phyloP scores from a whole-genome alignment of 345 rosid species.

The Eucalyptus tenuipes region DNA sequence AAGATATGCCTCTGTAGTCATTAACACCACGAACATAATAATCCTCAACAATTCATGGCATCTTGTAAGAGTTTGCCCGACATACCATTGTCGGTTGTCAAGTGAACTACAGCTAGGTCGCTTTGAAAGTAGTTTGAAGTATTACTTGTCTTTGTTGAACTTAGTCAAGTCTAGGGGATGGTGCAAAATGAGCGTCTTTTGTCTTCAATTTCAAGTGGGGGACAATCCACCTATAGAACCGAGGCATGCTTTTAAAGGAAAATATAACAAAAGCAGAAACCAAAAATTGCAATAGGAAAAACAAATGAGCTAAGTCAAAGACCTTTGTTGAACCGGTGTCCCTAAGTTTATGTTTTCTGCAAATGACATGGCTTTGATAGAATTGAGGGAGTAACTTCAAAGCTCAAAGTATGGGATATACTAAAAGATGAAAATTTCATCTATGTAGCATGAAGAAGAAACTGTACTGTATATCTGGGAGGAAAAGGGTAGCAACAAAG shows the following conservation, averaged over 20 bases:
- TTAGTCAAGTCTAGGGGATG: not conserved
- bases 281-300: rapidly evolving
- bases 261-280: too few relatives aligned
- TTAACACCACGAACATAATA: not conserved
- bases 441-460: too few relatives aligned
- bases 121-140: not conserved
- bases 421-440: too few relatives aligned
- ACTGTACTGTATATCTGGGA: rapidly evolving
- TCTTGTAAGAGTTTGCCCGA: not conserved
- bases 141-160: not conserved
- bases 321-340: rapidly evolving
- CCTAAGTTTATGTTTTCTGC: too few relatives aligned
- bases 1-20: not conserved
- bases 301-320: too few relatives aligned
- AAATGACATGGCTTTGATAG: too few relatives aligned
- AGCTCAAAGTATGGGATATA: too few relatives aligned
- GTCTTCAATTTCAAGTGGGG: not conserved
- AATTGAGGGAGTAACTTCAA: too few relatives aligned
- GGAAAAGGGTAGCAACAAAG: rapidly evolving
- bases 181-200: not conserved
- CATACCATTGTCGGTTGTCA: not conserved
- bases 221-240: too few relatives aligned
- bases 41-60: not conserved
- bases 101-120: not conserved
- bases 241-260: too few relatives aligned